Evolutionary conservation across 202 grass and related monocot species (phyloP), one percentile per base, ranked within the genome.

Genomic region (Carex arenaria): DNA sequence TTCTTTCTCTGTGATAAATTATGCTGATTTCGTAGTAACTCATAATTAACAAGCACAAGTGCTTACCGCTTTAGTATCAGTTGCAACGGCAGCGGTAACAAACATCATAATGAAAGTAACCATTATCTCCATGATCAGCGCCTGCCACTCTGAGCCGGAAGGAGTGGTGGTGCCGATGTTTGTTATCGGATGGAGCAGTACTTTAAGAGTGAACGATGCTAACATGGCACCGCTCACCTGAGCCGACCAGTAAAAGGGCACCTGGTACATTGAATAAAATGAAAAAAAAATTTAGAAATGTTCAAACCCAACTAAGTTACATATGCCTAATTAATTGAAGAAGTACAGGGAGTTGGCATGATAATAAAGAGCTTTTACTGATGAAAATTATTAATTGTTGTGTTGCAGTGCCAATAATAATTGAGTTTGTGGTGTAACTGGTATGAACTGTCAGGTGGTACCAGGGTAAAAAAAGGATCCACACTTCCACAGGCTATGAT

Each of bases 91-190:
- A 78, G 89, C 85, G 40, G 96, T 99, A 78, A 99, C 91, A 72
- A 99, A 99, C 96, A 99, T 99, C 96, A 99, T 99, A 87, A 78
- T 84, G 69, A 99, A 99, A 11, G 96, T 99, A 71, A 99, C 93
- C 7, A 99, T 85, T 64, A 93, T 90, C 88, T 99, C 96, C 78
- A 96, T 73, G 82, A 94, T 19, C 28, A 99, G 87, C 1, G 96
- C 93, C 12, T 99, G 93, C 88, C 87, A 86, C 54, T 93, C 91
- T 22, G 91, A 85, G 2, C 87, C 96, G 22, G 89, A 59, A 5
- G 96, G 96, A 20, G 91, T 92, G 57, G 96, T 99, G 22, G 88
- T 92, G n/a, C 96, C 96, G 23, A 99, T 55, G 80, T 87, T 84
- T 18, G 82, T 63, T 72, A 99, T 88, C 0, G 96, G 96, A 81